Conservation (phyloP, 2,329 filamentous ascomycete species). For the Fusarium xylarioides region DNA sequence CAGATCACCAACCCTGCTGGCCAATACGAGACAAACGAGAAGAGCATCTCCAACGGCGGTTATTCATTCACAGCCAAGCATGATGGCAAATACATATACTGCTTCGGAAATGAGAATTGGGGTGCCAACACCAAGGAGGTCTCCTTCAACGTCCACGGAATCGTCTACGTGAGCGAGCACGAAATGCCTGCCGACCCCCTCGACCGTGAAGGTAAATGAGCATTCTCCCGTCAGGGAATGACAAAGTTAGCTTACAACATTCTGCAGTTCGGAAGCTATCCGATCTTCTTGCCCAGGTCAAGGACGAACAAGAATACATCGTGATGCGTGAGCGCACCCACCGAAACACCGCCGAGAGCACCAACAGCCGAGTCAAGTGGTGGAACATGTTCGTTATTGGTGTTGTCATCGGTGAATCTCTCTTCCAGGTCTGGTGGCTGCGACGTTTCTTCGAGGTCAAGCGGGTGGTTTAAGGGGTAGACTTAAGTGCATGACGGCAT, state of each 20-base stretch:
- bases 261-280: conserved; percentile 78
- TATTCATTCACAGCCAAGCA: conserved; percentile 86
- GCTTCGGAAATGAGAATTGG: conserved; percentile 99
- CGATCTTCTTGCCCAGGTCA: conserved; percentile 88
- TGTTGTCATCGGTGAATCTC: conserved; percentile 86
- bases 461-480: conserved; percentile 64
- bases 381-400: conserved; percentile 98
- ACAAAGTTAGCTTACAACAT: background rate
- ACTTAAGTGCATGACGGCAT: background rate
- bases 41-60: conserved; percentile 86
- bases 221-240: background rate
- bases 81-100: conserved; percentile 94
- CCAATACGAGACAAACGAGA: conserved; percentile 81
- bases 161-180: conserved; percentile 93
- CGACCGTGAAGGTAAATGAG: conserved; percentile 80
- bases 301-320: conserved; percentile 98
- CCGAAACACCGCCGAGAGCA: conserved; percentile 98
- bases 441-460: conserved; percentile 96
- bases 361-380: conserved; percentile 97
- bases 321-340: conserved; percentile 94
- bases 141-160: conserved; percentile 98
- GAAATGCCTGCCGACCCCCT: conserved; percentile 88
- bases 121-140: conserved; percentile 96
- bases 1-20: conserved; percentile 82
- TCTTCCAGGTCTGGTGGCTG: conserved; percentile 99